phyloP scores from a whole-genome alignment of 2,329 filamentous ascomycete species.

The Epichloe baconii region DNA sequence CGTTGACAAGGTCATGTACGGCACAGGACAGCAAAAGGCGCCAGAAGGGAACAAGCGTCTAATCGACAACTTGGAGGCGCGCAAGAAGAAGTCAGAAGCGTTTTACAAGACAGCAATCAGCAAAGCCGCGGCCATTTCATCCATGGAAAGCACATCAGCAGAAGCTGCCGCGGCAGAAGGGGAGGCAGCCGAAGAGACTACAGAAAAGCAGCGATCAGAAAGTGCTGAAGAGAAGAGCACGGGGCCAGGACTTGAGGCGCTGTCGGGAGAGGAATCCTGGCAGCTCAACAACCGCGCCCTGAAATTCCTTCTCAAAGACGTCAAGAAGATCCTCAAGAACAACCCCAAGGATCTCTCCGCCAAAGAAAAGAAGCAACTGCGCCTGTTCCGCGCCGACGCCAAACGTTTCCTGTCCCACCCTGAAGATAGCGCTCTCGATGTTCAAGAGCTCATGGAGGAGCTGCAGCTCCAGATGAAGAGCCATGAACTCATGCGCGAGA shows the following conservation, averaged over 20 bases:
- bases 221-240: not conserved
- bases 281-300: conserved; percentile 14
- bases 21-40: conserved; percentile 64
- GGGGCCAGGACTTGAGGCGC: conserved; percentile 3
- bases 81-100: conserved; percentile 15
- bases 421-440: conserved; percentile 17
- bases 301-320: conserved; percentile 18
- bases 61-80: conserved; percentile 14
- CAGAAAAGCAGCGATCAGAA: conserved; percentile 1
- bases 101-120: conserved; percentile 10
- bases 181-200: conserved; percentile 1
- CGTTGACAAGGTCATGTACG: conserved; percentile 73
- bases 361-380: conserved; percentile 63
- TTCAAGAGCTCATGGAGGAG: conserved; percentile 18
- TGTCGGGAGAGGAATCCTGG: conserved; percentile 14
- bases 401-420: conserved; percentile 41
- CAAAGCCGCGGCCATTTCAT: conserved; percentile 3
- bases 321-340: conserved; percentile 23
- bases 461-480: conserved; percentile 21
- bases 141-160: conserved; percentile 6
- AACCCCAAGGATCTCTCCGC: conserved; percentile 43
- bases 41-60: conserved; percentile 12
- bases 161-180: conserved; percentile 9
- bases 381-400: conserved; percentile 55
- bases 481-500: conserved; percentile 18